phyloP scores from a whole-genome alignment of 495 filamentous ascomycete species.

The Cercophora newfieldiana region DNA sequence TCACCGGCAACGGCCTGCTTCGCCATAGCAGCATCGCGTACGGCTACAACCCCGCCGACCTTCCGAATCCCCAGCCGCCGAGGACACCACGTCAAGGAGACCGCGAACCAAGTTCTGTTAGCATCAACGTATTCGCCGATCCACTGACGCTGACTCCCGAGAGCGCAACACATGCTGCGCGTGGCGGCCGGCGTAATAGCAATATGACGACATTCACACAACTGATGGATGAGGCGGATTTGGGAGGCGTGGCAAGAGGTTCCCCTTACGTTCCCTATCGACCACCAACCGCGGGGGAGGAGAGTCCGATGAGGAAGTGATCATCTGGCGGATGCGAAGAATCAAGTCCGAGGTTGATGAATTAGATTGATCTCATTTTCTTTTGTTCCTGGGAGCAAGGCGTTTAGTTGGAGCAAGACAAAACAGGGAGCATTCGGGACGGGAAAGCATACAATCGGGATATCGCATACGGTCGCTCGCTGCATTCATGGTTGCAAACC shows the following conservation, averaged over 20 bases:
- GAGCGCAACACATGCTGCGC: constrained; percentile 13
- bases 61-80: constrained; percentile 13
- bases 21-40: constrained; percentile 24
- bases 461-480: not conserved
- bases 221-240: constrained; percentile 56
- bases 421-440: not conserved
- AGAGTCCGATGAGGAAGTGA: not conserved
- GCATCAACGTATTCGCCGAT: constrained; percentile 72
- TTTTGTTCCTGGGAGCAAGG: not conserved
- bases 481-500: not conserved
- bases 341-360: not conserved
- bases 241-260: constrained; percentile 52
- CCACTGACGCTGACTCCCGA: constrained; percentile 44
- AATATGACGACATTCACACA: constrained; percentile 62
- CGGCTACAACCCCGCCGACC: constrained; percentile 12
- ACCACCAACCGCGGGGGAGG: constrained; percentile 2
- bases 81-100: constrained; percentile 32
- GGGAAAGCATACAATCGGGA: not conserved
- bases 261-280: constrained; percentile 37
- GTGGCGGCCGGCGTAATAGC: constrained; percentile 15
- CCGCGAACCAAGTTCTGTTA: constrained; percentile 59
- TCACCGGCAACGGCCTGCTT: not conserved
- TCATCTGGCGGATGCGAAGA: not conserved
- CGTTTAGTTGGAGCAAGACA: not conserved
- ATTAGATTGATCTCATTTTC: constrained; percentile 4